Evolutionary conservation across 2,329 filamentous ascomycete genomes (phyloP), one percentile per base, ranked within the genome.

Genomic region (Arthroderma sp.): DNA sequence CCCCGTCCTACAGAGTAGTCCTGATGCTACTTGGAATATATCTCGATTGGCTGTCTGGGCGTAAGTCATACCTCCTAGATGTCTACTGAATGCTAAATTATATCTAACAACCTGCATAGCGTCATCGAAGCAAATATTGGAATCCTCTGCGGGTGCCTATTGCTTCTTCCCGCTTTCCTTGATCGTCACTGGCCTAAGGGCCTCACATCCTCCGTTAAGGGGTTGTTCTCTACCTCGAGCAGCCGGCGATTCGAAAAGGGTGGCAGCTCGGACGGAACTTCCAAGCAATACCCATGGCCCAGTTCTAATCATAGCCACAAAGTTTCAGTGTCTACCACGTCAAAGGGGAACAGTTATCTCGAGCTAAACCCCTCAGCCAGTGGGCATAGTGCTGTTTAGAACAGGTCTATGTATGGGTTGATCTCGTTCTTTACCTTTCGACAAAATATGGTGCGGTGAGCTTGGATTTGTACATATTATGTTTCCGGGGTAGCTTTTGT

Each of bases 81-180:
- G 13, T 15, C 35, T 17, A n/a, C 17, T 8, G 1, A 5, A 8
- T n/a, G 13, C 31, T 25, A 15, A 13, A 11, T 39, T 2, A n/a
- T 9, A 23, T 54, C 52, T 54, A n/a, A 54, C 52, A 11, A 4
- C 13, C 23, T n/a, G 6, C 17, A 54, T 38, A 54, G 52, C 19
- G 37, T 41, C 23, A 54, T 54, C 28, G 52, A 54, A 41, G 37
- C 37, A 15, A 54, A 54, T n/a, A 21, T 54, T 9, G 37, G 52
- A 23, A 54, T 54, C 13, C 25, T 54, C 37, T 54, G 52, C 13
- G 37, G 31, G n/a, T 54, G 52, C 3, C 8, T 41, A 25, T 38
- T 54, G 33, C 37, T 54, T 6, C 52, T 54, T 8, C 52, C 52
- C 9, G 52, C 52, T n/a, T 54, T 54, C 19, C 52, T 54, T 33